These are phyloP conservation scores for Saturnispora gosingensis DNA, from an alignment of 805 yeast genomes.

Conservation along the genomic window DNA sequence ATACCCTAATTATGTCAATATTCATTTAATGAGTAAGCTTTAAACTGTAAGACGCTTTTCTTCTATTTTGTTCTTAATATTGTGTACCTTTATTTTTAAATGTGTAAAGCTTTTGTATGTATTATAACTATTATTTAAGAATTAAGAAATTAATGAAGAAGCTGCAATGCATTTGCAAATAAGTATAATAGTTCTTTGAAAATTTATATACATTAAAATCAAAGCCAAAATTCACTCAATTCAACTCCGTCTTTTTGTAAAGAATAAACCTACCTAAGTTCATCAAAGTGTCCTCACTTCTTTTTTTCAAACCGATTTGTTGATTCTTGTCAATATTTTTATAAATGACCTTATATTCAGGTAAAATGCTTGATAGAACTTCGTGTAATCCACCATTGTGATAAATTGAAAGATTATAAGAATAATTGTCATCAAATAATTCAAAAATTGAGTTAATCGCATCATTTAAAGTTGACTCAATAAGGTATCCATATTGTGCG, in stretches of 20 bases:
- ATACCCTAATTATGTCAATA: not conserved
- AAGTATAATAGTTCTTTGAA: not conserved
- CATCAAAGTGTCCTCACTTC: conserved; percentile 55
- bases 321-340: conserved; percentile 62
- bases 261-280: conserved; percentile 70
- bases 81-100: not conserved
- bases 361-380: conserved; percentile 34
- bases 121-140: not conserved
- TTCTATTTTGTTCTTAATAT: not conserved
- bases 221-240: not conserved
- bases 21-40: not conserved
- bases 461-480: conserved; percentile 37
- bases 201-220: not conserved
- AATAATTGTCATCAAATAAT: conserved; percentile 67
- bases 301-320: conserved; percentile 44
- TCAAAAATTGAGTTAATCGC: conserved; percentile 63
- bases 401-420: conserved; percentile 62
- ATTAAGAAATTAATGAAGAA: not conserved
- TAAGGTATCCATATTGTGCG: conserved; percentile 16
- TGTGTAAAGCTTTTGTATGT: conserved; percentile 4
- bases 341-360: conserved; percentile 42
- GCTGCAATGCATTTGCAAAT: not conserved
- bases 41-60: not conserved
- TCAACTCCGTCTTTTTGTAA: conserved; percentile 50
- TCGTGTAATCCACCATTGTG: conserved; percentile 41